A percentile compares a stretch with the other conserved stretches of the same genome.
Conservation (phyloP, 495 filamentous ascomycete species). For the Daldinia vernicosa region DNA sequence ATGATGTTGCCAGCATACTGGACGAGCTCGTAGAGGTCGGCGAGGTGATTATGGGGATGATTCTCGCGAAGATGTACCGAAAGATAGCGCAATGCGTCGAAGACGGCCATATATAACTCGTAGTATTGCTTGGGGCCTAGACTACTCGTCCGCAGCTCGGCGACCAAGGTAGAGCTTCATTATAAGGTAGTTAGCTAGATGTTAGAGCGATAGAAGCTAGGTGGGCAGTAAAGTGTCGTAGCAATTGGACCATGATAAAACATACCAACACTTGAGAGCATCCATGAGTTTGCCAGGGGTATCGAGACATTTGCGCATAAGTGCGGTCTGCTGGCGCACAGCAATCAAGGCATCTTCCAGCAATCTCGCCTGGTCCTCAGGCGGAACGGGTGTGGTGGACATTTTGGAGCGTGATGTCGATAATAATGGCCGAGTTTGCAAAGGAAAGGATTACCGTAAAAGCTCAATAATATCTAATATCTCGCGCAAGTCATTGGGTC, state of each 20-base stretch:
- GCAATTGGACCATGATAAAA: constrained; percentile 16
- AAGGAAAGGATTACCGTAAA: constrained; percentile 9
- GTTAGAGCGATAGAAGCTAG: background rate
- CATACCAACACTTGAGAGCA: constrained; percentile 97
- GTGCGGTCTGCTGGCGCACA: constrained; percentile 91
- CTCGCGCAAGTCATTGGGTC: constrained; percentile 34
- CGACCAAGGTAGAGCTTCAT: constrained; percentile 91
- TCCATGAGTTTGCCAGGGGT: constrained; percentile 99
- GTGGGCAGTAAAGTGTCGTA: background rate
- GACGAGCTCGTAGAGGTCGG: constrained; percentile 97
- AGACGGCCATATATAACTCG: constrained; percentile 98
- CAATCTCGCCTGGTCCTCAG: constrained; percentile 92
- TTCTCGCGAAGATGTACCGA: constrained; percentile 96
- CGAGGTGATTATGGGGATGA: constrained; percentile 96
- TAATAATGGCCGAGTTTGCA: constrained; percentile 7
- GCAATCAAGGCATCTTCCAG: constrained; percentile 96
- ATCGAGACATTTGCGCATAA: constrained; percentile 98
- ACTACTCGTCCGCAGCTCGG: constrained; percentile 94
- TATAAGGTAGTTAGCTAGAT: constrained; percentile 35
- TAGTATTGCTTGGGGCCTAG: constrained; percentile 99
- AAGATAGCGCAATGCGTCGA: constrained; percentile 96
- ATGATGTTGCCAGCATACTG: constrained; percentile 99
- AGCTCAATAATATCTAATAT: constrained; percentile 33
- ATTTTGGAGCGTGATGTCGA: constrained; percentile 43
- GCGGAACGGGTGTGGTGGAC: constrained; percentile 70